These are phyloP conservation scores for Phytophthora rubi DNA, from an alignment of 352 stramenopile genomes.

Conservation along the genomic window DNA sequence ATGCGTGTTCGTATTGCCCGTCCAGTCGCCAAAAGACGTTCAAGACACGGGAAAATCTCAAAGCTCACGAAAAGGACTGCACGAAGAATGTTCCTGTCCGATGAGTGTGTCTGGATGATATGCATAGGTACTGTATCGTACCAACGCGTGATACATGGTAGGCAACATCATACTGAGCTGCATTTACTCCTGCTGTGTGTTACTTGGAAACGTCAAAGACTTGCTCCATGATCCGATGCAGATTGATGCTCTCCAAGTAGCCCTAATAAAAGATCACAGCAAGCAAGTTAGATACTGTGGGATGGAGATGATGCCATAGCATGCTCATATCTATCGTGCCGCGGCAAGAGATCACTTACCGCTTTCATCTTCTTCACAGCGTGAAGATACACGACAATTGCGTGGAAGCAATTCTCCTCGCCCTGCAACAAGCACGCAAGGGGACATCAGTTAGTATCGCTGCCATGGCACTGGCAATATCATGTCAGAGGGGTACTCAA, in stretches of 20 bases:
- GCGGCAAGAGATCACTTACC: conserved; percentile 36
- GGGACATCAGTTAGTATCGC: conserved; percentile 5
- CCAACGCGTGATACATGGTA: background rate
- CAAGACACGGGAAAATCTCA: conserved; percentile 77
- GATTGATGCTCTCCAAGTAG: conserved; percentile 89
- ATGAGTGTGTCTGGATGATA: conserved; percentile 7
- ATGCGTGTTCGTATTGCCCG: conserved; percentile 53
- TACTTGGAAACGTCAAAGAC: conserved; percentile 89
- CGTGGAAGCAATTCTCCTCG: conserved; percentile 87
- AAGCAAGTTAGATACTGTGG: too few relatives aligned
- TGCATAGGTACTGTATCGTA: conserved; percentile 8
- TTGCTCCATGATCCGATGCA: conserved; percentile 84
- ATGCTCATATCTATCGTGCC: background rate
- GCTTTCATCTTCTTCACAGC: conserved; percentile 88
- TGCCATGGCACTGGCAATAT: background rate
- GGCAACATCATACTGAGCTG: conserved; percentile 15
- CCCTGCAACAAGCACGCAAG: conserved; percentile 45
- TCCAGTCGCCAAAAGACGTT: conserved; percentile 56
- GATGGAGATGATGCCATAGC: background rate
- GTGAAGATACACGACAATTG: conserved; percentile 85
- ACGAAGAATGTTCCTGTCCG: conserved; percentile 30
- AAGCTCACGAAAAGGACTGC: conserved; percentile 74
- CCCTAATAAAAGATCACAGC: conserved; percentile 38
- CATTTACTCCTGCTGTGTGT: conserved; percentile 25
- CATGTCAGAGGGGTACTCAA: too few relatives aligned